Conservation (phyloP, 108 stramenopile genomes). For the Asterionellopsis glacialis region DNA sequence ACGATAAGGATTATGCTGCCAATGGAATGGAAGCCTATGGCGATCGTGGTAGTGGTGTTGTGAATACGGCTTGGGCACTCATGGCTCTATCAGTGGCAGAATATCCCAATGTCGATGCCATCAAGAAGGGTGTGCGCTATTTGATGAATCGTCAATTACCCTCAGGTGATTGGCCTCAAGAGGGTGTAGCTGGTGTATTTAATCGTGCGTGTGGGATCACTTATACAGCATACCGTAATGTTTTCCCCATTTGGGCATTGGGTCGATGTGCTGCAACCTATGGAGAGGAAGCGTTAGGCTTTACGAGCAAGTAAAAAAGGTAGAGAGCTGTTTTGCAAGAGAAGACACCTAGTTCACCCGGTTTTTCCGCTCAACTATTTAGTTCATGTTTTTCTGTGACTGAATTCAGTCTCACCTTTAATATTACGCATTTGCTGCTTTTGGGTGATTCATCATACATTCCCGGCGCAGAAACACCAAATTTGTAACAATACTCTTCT, state of each 20-base stretch:
- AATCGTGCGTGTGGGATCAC: constrained; percentile 98
- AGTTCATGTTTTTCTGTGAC: too few relatives aligned
- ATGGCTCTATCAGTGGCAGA: constrained; percentile 85
- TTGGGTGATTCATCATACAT: too few relatives aligned
- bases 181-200: constrained; percentile 98
- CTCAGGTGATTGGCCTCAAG: constrained; percentile 97
- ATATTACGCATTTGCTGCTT: too few relatives aligned
- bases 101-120: constrained; percentile 72
- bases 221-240: constrained; percentile 98
- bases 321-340: too few relatives aligned
- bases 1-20: constrained; percentile 91
- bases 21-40: constrained; percentile 86
- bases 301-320: too few relatives aligned
- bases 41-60: constrained; percentile 91
- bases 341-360: too few relatives aligned
- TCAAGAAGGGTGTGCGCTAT: constrained; percentile 73
- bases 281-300: constrained; percentile 23
- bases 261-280: constrained; percentile 78
- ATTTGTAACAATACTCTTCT: too few relatives aligned
- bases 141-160: constrained; percentile 85
- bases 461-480: too few relatives aligned
- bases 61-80: constrained; percentile 97
- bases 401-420: too few relatives aligned
- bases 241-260: constrained; percentile 99
- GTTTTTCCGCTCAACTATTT: too few relatives aligned